These are phyloP conservation scores for Trametes coccinea DNA, from an alignment of 768 basidiomycete species.

Conservation along the genomic window DNA sequence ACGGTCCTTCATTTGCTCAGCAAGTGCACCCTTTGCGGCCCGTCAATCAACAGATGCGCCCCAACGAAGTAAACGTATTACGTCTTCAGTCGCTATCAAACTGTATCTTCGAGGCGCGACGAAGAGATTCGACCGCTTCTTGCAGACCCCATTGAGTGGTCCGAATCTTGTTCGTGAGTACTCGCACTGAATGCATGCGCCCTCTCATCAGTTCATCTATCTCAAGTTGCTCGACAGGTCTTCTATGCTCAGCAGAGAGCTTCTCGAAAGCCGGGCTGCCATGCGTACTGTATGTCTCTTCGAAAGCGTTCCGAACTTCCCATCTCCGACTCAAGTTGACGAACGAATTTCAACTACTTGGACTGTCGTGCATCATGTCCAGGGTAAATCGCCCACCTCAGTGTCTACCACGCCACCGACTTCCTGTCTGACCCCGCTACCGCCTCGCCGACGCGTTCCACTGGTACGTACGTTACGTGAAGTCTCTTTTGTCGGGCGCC, in stretches of 20 bases:
- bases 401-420: neutral
- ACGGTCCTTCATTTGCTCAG: too few relatives aligned
- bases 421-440: neutral
- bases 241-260: neutral
- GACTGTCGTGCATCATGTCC: neutral
- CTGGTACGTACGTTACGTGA: neutral
- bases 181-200: constrained; percentile 1
- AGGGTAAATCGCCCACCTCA: too few relatives aligned
- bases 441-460: neutral
- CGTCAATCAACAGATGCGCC: neutral
- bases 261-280: constrained; percentile 9
- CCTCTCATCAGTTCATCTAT: constrained; percentile 12
- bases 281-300: constrained; percentile 5
- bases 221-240: constrained; percentile 8
- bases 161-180: constrained; percentile 10
- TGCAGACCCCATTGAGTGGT: constrained; percentile 9
- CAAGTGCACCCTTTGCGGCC: too few relatives aligned
- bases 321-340: constrained; percentile 13
- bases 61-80: constrained; percentile 10
- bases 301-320: constrained; percentile 5
- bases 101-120: neutral
- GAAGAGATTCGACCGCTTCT: constrained; percentile 9
- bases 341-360: constrained; percentile 9
- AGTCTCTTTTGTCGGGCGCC: neutral
- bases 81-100: constrained; percentile 16